Evolutionary conservation across 495 filamentous ascomycete genomes (phyloP).

Genomic region (Aspergillus leporis): DNA sequence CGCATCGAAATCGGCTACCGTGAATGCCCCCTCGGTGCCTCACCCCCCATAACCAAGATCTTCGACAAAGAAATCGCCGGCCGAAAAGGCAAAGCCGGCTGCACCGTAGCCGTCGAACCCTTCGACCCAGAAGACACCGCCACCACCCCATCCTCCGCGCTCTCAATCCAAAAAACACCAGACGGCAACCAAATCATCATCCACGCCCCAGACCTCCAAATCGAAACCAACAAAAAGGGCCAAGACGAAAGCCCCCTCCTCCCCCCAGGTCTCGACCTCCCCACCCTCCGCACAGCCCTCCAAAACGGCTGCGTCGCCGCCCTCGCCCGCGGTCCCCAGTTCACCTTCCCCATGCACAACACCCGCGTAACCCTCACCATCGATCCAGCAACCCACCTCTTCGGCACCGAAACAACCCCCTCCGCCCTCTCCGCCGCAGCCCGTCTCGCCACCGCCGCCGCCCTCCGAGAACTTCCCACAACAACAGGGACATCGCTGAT

Average conservation of each 20-base stretch:
- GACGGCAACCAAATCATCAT: conserved; percentile 65
- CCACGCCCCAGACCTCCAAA: conserved; percentile 42
- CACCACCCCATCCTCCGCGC: conserved; percentile 19
- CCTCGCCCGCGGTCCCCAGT: conserved; percentile 78
- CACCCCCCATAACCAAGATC: conserved; percentile 53
- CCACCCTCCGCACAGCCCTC: conserved; percentile 62
- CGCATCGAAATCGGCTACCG: conserved; percentile 94
- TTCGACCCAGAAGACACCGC: conserved; percentile 37
- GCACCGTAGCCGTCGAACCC: conserved; percentile 66
- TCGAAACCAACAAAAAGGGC: conserved; percentile 36
- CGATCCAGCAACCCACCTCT: conserved; percentile 64
- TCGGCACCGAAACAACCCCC: conserved; percentile 62
- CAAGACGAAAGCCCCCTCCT: conserved; percentile 47
- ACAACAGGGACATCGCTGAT: conserved; percentile 62
- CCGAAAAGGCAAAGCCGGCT: conserved; percentile 73
- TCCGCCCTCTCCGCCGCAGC: conserved; percentile 79
- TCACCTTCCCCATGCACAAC: conserved; percentile 71
- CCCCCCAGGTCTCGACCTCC: conserved; percentile 57
- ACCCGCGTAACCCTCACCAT: conserved; percentile 69
- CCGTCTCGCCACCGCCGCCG: conserved; percentile 65
- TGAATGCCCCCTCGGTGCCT: conserved; percentile 64
- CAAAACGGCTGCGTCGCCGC: conserved; percentile 80
- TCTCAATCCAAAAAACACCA: conserved; percentile 27
- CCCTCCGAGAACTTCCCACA: conserved; percentile 52
- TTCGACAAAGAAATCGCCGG: conserved; percentile 82